These are phyloP conservation scores for Pistacia vera DNA, from an alignment of 345 rosid genomes.

Conservation along the genomic window DNA sequence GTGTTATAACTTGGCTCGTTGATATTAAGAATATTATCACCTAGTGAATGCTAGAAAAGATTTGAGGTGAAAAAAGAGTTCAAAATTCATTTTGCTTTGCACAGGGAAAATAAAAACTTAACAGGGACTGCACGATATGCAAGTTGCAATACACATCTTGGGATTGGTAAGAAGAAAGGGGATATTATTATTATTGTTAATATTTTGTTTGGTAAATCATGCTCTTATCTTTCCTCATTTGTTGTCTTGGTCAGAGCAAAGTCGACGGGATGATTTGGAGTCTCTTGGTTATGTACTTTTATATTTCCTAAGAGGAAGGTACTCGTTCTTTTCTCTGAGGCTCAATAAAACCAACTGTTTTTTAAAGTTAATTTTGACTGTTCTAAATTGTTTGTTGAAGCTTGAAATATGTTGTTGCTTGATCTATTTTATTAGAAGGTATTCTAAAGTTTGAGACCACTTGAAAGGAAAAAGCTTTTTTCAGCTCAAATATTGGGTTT, in stretches of 20 bases:
- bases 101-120: conserved; percentile 93
- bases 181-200: neutral
- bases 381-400: neutral
- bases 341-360: neutral
- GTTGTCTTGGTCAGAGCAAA: conserved; percentile 51
- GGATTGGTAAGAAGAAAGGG: conserved; percentile 67
- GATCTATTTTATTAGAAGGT: neutral
- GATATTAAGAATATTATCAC: neutral
- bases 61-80: neutral
- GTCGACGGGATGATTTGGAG: conserved; percentile 83
- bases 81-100: conserved; percentile 2
- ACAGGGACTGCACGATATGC: conserved; percentile 99
- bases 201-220: neutral
- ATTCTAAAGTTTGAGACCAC: neutral
- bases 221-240: conserved; percentile 8
- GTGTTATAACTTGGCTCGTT: neutral
- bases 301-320: conserved; percentile 94
- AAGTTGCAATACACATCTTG: conserved; percentile 97
- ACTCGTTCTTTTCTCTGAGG: conserved; percentile 7
- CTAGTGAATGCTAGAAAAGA: neutral
- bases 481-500: neutral
- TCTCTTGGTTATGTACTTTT: conserved; percentile 79
- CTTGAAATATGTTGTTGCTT: conserved; percentile 5
- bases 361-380: neutral
- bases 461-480: neutral